These are phyloP conservation scores for Termitomyces sp. DNA, from an alignment of 768 basidiomycete species.

Conservation along the genomic window DNA sequence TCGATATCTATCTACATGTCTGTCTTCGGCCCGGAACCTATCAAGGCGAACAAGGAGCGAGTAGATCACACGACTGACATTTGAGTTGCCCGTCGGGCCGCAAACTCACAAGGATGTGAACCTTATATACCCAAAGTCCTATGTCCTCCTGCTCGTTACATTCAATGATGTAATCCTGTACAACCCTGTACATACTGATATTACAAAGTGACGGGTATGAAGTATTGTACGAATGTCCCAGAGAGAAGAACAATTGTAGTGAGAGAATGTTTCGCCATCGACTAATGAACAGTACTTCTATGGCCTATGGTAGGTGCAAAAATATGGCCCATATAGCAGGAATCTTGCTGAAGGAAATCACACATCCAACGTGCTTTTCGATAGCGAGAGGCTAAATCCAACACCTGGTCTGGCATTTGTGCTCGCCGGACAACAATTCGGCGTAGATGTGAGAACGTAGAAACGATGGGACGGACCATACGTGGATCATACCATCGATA, in stretches of 20 bases:
- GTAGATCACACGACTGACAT: neutral
- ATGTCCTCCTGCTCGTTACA: neutral
- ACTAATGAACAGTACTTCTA: neutral
- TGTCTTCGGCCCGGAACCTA: conserved; percentile 5
- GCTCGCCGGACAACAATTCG: conserved; percentile 28
- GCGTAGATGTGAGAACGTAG: conserved; percentile 26
- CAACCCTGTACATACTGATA: neutral
- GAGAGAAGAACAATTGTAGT: neutral
- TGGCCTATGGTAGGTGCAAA: neutral
- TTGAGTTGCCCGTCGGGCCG: neutral
- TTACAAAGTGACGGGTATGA: neutral
- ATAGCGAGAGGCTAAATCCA: conserved; percentile 18
- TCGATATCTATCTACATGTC: neutral
- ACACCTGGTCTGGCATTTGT: conserved; percentile 27
- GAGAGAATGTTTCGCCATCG: too few relatives aligned
- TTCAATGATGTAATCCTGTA: neutral
- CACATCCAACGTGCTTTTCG: conserved; percentile 9
- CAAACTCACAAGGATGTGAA: neutral
- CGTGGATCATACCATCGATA: conserved; percentile 43
- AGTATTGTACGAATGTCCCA: neutral
- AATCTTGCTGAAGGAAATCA: conserved; percentile 3
- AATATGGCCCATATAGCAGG: neutral
- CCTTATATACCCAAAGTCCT: too few relatives aligned
- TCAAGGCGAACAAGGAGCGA: neutral
- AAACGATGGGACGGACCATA: conserved; percentile 30